Conservation (phyloP, 1,284 basidiomycete genomes). For the Puccinia horiana region DNA sequence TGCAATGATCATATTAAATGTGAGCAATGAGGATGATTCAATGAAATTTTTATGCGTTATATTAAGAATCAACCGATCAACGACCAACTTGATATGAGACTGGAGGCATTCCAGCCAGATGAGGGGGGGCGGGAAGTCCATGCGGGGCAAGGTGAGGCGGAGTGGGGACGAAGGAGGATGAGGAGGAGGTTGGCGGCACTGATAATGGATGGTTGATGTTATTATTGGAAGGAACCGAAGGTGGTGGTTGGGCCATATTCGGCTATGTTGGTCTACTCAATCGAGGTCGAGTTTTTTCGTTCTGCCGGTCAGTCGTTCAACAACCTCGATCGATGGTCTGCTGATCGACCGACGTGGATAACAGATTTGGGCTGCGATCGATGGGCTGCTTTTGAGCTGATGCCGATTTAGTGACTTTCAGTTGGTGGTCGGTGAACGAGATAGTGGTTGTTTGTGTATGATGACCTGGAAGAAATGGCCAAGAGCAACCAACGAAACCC, state of each 20-base stretch:
- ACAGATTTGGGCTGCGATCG: neutral
- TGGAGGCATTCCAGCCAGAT: constrained; percentile 37
- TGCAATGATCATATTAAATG: neutral
- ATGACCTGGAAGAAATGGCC: neutral
- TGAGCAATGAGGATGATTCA: neutral
- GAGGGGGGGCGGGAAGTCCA: constrained; percentile 40
- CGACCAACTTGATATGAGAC: constrained; percentile 38
- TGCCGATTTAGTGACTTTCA: neutral
- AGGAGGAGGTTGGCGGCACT: constrained; percentile 17
- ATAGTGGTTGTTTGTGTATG: neutral
- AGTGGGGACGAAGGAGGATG: constrained; percentile 25
- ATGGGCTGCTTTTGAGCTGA: neutral
- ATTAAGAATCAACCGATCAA: neutral
- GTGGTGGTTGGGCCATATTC: constrained; percentile 30
- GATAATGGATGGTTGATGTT: constrained; percentile 30
- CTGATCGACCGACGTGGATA: neutral
- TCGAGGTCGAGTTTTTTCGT: neutral
- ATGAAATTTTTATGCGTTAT: neutral
- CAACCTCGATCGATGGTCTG: neutral
- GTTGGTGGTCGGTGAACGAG: neutral
- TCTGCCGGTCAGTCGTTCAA: neutral
- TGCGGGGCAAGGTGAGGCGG: constrained; percentile 34
- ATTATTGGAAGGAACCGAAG: constrained; percentile 16
- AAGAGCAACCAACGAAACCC: neutral
- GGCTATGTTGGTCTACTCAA: neutral